Percentiles rank a stretch among this genome's conserved stretches.
Evolutionary conservation across 257 asterid species (phyloP).

Genomic region (Solanum sparsipilum): DNA sequence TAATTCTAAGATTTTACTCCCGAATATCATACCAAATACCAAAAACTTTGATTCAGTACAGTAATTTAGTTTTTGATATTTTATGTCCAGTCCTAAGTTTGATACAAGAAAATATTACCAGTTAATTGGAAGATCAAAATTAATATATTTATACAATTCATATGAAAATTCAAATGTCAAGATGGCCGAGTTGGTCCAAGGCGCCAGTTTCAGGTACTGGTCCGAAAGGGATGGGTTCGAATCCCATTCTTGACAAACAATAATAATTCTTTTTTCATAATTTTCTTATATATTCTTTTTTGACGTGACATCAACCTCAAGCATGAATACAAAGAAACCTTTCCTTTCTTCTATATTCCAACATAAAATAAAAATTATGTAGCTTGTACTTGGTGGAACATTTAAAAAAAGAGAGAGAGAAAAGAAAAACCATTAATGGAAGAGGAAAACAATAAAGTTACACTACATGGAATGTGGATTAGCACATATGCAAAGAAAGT

Average conservation of each 20-base stretch:
- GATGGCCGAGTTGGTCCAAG: not conserved
- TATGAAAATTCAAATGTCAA: no score
- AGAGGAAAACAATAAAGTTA: constrained; percentile 16
- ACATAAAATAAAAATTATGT: not conserved
- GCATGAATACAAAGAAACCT: not conserved
- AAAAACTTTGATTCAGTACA: no score
- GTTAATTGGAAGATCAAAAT: no score
- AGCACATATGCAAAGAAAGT: constrained; percentile 33
- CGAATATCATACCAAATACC: no score
- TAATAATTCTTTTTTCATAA: not conserved
- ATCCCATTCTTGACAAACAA: not conserved
- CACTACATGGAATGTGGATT: constrained; percentile 28
- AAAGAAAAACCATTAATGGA: constrained; percentile 7
- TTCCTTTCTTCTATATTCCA: not conserved
- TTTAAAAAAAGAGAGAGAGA: not conserved
- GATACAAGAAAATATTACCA: no score
- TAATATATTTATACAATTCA: no score
- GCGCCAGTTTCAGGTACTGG: not conserved
- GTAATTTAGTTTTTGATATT: no score
- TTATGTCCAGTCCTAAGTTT: no score
- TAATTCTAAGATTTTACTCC: no score
- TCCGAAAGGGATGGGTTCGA: not conserved
- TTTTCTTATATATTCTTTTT: not conserved
- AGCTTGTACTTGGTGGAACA: not conserved
- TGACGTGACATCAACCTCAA: not conserved